phyloP scores from a whole-genome alignment of 2,329 filamentous ascomycete species.

The Xylaria sp. region DNA sequence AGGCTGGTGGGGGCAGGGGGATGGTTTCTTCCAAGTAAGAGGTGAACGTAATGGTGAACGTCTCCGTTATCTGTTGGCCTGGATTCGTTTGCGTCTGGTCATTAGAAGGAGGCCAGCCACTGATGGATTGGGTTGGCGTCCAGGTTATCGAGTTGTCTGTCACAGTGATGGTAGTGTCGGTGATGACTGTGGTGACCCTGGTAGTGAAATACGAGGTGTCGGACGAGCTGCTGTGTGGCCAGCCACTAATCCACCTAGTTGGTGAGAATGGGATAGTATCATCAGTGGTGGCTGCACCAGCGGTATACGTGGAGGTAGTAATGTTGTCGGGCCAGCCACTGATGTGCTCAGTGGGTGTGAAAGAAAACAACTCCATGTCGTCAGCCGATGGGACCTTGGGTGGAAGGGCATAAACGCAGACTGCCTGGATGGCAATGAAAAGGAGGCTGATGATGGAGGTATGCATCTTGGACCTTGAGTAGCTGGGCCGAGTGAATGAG shows the following conservation, averaged over 20 bases:
- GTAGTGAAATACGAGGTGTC: slow-evolving; percentile 15
- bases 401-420: slow-evolving; percentile 21
- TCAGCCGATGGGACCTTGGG: slow-evolving; percentile 9
- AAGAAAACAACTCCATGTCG: slow-evolving; percentile 1
- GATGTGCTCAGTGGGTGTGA: slow-evolving; percentile 16
- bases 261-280: background rate
- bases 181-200: slow-evolving; percentile 7
- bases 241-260: slow-evolving; percentile 4
- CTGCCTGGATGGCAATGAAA: slow-evolving; percentile 22
- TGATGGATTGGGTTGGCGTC: slow-evolving; percentile 15
- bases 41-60: slow-evolving; percentile 25
- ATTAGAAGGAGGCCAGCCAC: slow-evolving; percentile 17
- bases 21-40: slow-evolving; percentile 23
- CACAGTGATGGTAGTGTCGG: slow-evolving; percentile 27
- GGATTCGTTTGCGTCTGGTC: slow-evolving; percentile 8
- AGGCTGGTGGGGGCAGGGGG: slow-evolving; percentile 3
- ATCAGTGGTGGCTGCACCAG: background rate
- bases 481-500: background rate
- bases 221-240: slow-evolving; percentile 7
- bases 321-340: slow-evolving; percentile 18
- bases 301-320: background rate
- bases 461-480: slow-evolving; percentile 23
- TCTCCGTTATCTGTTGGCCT: slow-evolving; percentile 20
- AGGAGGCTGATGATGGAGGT: slow-evolving; percentile 10
- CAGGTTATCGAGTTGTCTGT: slow-evolving; percentile 26